Conservation (phyloP, 2,329 filamentous ascomycete species). For the Fusarium nanum region DNA sequence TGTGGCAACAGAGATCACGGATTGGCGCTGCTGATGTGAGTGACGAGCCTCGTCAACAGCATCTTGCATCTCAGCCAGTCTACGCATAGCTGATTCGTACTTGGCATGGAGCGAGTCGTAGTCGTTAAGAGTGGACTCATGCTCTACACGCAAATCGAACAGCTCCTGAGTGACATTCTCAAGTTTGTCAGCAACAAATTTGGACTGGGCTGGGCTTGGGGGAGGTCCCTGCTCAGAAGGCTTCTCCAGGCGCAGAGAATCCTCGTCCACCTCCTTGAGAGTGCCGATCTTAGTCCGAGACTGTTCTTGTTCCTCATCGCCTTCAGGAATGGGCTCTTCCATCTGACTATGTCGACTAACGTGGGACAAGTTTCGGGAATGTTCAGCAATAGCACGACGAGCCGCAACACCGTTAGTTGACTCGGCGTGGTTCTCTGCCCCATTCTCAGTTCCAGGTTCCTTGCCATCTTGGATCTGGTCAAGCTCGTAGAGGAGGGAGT, state of each 20-base stretch:
- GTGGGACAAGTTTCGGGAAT: slow-evolving; percentile 66
- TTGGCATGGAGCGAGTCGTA: slow-evolving; percentile 85
- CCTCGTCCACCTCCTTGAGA: slow-evolving; percentile 51
- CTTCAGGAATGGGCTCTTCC: slow-evolving; percentile 67
- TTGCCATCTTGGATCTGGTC: slow-evolving; percentile 77
- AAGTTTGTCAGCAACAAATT: slow-evolving; percentile 91
- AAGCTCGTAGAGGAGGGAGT: slow-evolving; percentile 90
- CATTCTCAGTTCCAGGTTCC: slow-evolving; percentile 49
- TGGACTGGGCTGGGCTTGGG: slow-evolving; percentile 81
- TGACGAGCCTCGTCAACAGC: slow-evolving; percentile 82
- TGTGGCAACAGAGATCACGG: slow-evolving; percentile 65
- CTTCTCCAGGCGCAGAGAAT: slow-evolving; percentile 30
- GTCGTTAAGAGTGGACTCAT: slow-evolving; percentile 84
- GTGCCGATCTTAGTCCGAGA: slow-evolving; percentile 46
- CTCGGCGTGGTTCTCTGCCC: slow-evolving; percentile 46
- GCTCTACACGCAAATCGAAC: slow-evolving; percentile 88
- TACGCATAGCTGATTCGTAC: slow-evolving; percentile 88
- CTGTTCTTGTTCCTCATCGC: slow-evolving; percentile 57
- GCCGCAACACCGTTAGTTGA: slow-evolving; percentile 55
- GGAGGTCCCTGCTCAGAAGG: slow-evolving; percentile 50
- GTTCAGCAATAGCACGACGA: slow-evolving; percentile 60
- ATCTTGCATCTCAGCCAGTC: slow-evolving; percentile 87
- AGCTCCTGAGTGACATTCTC: slow-evolving; percentile 93
- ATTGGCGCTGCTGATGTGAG: slow-evolving; percentile 65
- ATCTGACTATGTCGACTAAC: slow-evolving; percentile 65